phyloP scores from a whole-genome alignment of 768 basidiomycete genomes.

The Terana coerulea region DNA sequence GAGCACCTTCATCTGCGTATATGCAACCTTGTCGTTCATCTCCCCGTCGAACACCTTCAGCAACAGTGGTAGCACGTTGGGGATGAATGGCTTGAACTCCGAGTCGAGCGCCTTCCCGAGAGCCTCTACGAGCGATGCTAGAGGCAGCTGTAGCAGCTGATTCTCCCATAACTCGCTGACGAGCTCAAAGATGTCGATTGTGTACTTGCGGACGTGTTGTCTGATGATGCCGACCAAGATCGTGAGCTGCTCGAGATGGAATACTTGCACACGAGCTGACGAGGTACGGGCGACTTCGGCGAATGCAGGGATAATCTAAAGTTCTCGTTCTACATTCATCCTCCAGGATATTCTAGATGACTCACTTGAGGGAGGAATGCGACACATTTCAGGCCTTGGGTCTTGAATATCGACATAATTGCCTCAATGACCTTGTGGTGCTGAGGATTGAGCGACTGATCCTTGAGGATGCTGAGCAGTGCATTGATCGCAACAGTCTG shows the following conservation, averaged over 20 bases:
- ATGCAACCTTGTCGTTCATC: conserved; percentile 69
- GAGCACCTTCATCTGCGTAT: conserved; percentile 85
- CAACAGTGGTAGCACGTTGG: conserved; percentile 83
- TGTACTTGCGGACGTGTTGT: conserved; percentile 92
- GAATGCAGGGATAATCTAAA: conserved; percentile 92
- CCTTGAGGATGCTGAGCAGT: conserved; percentile 81
- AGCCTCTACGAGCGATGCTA: conserved; percentile 90
- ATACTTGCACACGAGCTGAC: conserved; percentile 81
- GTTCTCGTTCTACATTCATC: conserved; percentile 16
- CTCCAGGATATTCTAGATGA: background rate
- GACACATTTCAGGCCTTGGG: conserved; percentile 94
- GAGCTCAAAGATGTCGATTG: conserved; percentile 78
- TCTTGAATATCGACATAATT: conserved; percentile 98
- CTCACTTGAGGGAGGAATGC: conserved; percentile 88
- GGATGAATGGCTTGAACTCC: conserved; percentile 95
- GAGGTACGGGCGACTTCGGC: conserved; percentile 81
- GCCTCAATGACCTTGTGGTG: conserved; percentile 96
- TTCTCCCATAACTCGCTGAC: conserved; percentile 92
- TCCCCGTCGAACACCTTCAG: conserved; percentile 93
- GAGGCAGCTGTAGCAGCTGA: conserved; percentile 76
- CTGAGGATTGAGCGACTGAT: conserved; percentile 79
- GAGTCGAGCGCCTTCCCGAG: conserved; percentile 92
- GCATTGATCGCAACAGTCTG: conserved; percentile 93
- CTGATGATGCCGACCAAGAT: conserved; percentile 96
- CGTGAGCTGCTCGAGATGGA: conserved; percentile 92